A percentile compares a stretch with the other conserved stretches of the same genome.
These are phyloP conservation scores for Penicillium sumatraense DNA, from an alignment of 2,329 filamentous ascomycete genomes.

Conservation along the genomic window DNA sequence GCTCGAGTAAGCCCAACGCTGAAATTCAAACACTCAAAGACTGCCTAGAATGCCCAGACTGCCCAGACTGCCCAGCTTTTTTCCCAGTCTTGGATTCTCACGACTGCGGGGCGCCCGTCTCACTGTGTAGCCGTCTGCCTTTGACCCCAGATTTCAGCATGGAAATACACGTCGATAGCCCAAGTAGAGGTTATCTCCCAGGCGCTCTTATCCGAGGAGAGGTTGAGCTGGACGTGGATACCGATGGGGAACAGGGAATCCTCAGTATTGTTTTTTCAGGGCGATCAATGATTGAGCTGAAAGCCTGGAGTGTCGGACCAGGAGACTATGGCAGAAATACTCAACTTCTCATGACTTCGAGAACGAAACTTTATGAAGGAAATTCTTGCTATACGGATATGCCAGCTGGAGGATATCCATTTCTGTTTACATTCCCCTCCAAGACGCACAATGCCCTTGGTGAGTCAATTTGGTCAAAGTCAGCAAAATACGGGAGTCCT, in stretches of 20 bases:
- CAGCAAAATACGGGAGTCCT: not conserved
- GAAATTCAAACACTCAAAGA: not conserved
- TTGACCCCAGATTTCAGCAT: not conserved
- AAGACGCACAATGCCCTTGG: not conserved
- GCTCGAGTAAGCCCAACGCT: not conserved
- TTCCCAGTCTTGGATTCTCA: not conserved
- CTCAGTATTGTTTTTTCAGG: not conserved
- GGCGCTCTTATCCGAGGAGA: not conserved
- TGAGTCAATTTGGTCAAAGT: not conserved
- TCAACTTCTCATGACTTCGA: not conserved
- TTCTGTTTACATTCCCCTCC: not conserved
- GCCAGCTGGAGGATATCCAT: not conserved
- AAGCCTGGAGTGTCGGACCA: not conserved
- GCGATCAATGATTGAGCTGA: not conserved
- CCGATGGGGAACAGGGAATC: not conserved
- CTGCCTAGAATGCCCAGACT: not conserved
- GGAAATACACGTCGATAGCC: not conserved
- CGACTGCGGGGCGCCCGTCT: not conserved
- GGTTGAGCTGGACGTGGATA: not conserved
- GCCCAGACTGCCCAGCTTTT: conserved; percentile 1
- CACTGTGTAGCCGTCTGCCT: not conserved
- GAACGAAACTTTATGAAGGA: not conserved
- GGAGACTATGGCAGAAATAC: not conserved
- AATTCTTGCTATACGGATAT: not conserved
- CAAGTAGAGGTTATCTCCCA: not conserved